Evolutionary conservation across 306 rosid genomes (phyloP), one percentile per base, ranked within the genome.

Genomic region (Potentilla sterilis): DNA sequence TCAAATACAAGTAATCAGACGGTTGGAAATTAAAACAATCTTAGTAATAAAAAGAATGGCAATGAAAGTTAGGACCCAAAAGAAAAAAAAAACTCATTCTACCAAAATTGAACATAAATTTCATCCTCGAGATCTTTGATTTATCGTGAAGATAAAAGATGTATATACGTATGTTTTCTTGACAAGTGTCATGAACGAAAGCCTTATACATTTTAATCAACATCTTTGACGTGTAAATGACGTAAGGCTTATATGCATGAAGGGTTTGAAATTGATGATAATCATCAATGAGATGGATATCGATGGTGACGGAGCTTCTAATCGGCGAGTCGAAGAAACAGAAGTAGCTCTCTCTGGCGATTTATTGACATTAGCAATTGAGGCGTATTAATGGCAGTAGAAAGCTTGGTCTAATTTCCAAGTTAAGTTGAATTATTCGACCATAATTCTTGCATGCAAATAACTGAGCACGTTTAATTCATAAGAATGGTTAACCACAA

Each of bases 221-320:
- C 21, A 65, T 43, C 19, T 37, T 78, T 80, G 80, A 75, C 83
- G 91, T 75, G 58, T n/a, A 74, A 58, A 77, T 85, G 91, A 84
- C 68, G 82, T 76, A 58, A 62, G 57, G 76, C 85, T 85, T 83
- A 88, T 93, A 9, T 81, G 14, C 69, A 37, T 73, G 52, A 21
- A 18, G 46, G 76, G 35, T 67, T 58, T 79, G 67, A 70, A 75
- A 62, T 19, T 7, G 75, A 43, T 7, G 15, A 19, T 34, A 21
- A 38, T 21, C 5, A 12, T 51, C 12, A 52, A 49, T 22, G n/a
- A 67, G 35, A 42, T 21, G 3, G 18, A 22, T 68, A 43, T 21
- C 3, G 18, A 22, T 68, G 11, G 37, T 15, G 9, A 2, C 35
- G 12, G 58, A 74, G 66, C 74, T 71, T 81, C 77, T 34, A 79